Base-by-base conservation (phyloP, 2,329 filamentous ascomycete genomes). In the Pestalotiopsis sp. region DNA sequence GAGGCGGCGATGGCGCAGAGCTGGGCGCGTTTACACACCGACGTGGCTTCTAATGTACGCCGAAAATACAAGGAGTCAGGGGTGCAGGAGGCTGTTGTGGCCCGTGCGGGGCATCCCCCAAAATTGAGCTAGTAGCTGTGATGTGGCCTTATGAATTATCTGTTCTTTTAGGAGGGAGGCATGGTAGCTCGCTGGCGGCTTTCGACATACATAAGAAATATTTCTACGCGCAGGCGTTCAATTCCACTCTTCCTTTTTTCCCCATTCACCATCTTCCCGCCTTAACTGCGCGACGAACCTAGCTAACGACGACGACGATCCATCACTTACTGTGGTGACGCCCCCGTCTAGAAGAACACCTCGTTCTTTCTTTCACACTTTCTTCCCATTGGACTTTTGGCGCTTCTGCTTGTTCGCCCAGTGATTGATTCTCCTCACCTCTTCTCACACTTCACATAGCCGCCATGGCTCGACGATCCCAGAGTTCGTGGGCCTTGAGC, bases 401-500 rank as follows among this genome's bases (percentile, higher is more conserved):
- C 45, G 27, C 31, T 58, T 38, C 66, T 57, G 58, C 66, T 67
- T 67, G 39, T 25, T 25, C 62, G 66, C 45, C 45, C 17, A 52
- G 17, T 71, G 68, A 64, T 68, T 66, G 71, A 61, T 67, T 41
- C 59, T 39, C 68, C 69, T 68, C 12, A 4, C 38, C 6, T 64
- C 63, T 64, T 66, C n/a, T 60, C 31, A 60, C 56, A 14, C 38
- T 14, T 20, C 64, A 62, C 66, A 39, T 66, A 31, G 66, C 41
- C 70, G 74, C 73, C 71, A 87, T 87, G 85, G 83, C 85, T 82
- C 82, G 83, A 78, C 82, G 85, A 79, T 91, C 90, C 80, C 84
- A 88, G 86, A 86, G 88, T 85, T 86, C 89, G 84, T 86, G 92
- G 88, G 87, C 90, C 87, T 81, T 95, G 86, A 86, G 91, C 91